A percentile compares a stretch with the other conserved stretches of the same genome.
Conservation (phyloP, 257 asterid genomes). For the Gentiana straminea region DNA sequence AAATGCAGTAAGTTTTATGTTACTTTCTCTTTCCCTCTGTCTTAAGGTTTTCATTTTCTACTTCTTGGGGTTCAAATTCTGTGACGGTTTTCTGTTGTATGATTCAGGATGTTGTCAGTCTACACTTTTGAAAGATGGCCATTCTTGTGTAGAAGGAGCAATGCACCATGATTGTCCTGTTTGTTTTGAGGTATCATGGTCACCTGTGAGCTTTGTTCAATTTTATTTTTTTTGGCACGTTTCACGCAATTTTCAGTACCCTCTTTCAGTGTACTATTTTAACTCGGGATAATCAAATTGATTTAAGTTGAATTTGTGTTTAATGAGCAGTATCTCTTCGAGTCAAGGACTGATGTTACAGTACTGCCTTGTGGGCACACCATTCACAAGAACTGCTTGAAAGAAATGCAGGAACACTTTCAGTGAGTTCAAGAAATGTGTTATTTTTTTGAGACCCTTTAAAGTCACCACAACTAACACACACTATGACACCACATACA, state of each 20-base stretch:
- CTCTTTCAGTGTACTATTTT: background rate
- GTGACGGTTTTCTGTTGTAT: slow-evolving; percentile 9
- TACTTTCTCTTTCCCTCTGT: background rate
- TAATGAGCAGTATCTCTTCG: slow-evolving; percentile 55
- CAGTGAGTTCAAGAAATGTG: slow-evolving; percentile 30
- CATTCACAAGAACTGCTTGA: slow-evolving; percentile 70
- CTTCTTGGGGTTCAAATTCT: background rate
- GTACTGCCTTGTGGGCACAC: slow-evolving; percentile 85
- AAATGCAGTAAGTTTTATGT: slow-evolving; percentile 43
- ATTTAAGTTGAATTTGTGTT: background rate
- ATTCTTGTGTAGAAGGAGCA: slow-evolving; percentile 82
- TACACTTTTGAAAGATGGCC: slow-evolving; percentile 34
- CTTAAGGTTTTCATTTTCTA: too few species aligned
- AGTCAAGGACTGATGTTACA: slow-evolving; percentile 57
- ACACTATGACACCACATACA: too few species aligned
- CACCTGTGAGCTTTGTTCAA: background rate
- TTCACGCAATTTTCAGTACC: too few species aligned
- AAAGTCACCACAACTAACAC: too few species aligned
- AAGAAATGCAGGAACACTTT: slow-evolving; percentile 74
- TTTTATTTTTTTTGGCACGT: background rate
- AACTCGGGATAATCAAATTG: too few species aligned
- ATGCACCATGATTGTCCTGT: slow-evolving; percentile 95
- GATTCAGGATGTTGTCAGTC: slow-evolving; percentile 43
- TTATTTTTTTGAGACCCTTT: too few species aligned
- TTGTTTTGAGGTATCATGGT: slow-evolving; percentile 59